Conservation (phyloP, 371 early-diverging fungal species). For the Mycotypha africana region DNA sequence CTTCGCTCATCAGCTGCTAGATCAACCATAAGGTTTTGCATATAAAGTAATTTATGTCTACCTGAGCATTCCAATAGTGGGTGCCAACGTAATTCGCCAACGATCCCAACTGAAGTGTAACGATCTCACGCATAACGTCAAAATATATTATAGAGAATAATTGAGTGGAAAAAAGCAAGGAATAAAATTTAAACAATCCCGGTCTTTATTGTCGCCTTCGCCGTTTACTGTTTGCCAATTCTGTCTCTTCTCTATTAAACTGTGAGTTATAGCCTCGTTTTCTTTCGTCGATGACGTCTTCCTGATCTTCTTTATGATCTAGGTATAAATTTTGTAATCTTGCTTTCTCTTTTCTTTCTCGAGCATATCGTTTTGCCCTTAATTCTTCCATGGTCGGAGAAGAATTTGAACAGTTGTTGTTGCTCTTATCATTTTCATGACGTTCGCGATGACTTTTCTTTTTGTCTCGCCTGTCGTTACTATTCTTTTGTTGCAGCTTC, state of each 20-base stretch:
- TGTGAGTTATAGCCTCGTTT: conserved; percentile 18
- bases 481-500: conserved; percentile 1
- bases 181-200: not conserved
- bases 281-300: conserved; percentile 4
- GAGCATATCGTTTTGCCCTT: conserved; percentile 30
- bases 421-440: not conserved
- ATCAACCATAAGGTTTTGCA: no score
- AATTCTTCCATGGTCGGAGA: conserved; percentile 30
- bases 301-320: conserved; percentile 9
- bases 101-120: conserved; percentile 87
- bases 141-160: not conserved
- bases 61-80: conserved; percentile 92
- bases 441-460: not conserved
- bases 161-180: not conserved
- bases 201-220: not conserved
- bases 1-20: not conserved
- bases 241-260: conserved; percentile 16
- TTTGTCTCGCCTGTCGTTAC: not conserved
- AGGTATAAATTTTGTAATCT: conserved; percentile 17
- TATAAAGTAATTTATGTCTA: no score
- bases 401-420: not conserved
- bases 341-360: conserved; percentile 31
- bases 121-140: conserved; percentile 69
- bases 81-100: conserved; percentile 82
- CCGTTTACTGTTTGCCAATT: conserved; percentile 9